phyloP scores from a whole-genome alignment of 768 basidiomycete genomes.

The Pseudohyphozyma bogoriensis region DNA sequence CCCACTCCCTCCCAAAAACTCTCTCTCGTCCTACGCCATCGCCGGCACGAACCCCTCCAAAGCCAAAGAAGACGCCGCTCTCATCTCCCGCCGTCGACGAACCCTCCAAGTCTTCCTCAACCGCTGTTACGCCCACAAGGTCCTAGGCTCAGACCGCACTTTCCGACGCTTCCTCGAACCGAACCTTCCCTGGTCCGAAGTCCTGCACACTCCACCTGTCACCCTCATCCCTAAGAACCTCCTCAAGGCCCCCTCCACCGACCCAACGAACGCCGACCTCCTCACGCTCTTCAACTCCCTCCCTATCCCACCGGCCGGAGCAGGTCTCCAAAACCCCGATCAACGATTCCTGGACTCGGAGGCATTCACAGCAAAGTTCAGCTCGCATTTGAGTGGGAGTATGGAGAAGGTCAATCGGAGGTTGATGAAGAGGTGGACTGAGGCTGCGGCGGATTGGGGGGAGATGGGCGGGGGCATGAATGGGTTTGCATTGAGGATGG shows the following conservation, averaged over 20 bases:
- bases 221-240: constrained; percentile 90
- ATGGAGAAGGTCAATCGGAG: constrained; percentile 96
- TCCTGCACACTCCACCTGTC: constrained; percentile 82
- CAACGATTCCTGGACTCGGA: constrained; percentile 94
- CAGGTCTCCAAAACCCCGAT: constrained; percentile 81
- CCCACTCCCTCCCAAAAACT: constrained; percentile 94
- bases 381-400: constrained; percentile 75
- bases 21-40: constrained; percentile 88
- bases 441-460: constrained; percentile 42
- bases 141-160: constrained; percentile 87
- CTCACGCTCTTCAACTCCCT: constrained; percentile 56
- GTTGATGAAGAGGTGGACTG: constrained; percentile 87
- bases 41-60: constrained; percentile 63
- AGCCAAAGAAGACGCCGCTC: constrained; percentile 85
- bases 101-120: constrained; percentile 94
- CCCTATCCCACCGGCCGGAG: constrained; percentile 69
- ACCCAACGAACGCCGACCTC: constrained; percentile 73
- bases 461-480: constrained; percentile 33
- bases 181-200: constrained; percentile 92
- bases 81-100: constrained; percentile 84
- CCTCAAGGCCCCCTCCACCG: constrained; percentile 86
- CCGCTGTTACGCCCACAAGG: constrained; percentile 79
- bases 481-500: constrained; percentile 50
- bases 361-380: constrained; percentile 89
- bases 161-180: constrained; percentile 94